Conservation (phyloP, 2,329 filamentous ascomycete species). For the Paraphaeosphaeria minitans region DNA sequence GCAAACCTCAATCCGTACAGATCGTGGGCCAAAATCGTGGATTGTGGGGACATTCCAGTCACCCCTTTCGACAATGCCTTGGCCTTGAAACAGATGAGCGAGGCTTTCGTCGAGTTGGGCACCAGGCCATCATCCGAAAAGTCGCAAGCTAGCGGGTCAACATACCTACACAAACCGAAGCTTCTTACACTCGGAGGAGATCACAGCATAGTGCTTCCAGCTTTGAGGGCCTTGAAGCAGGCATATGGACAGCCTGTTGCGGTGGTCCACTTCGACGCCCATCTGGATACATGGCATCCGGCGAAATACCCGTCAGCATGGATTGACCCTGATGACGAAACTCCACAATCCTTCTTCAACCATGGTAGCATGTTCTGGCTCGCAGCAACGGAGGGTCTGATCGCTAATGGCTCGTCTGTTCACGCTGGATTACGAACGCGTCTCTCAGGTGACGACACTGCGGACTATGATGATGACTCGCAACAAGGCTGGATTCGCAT, state of each 20-base stretch:
- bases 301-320: constrained; percentile 79
- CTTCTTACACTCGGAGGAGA: constrained; percentile 57
- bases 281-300: constrained; percentile 87
- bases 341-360: constrained; percentile 75
- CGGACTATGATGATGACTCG: constrained; percentile 73
- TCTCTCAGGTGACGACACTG: constrained; percentile 66
- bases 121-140: constrained; percentile 48
- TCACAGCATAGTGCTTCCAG: constrained; percentile 57
- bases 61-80: constrained; percentile 85
- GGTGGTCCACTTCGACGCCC: constrained; percentile 61
- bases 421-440: constrained; percentile 84
- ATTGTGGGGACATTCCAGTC: constrained; percentile 90
- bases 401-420: constrained; percentile 74
- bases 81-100: constrained; percentile 81
- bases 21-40: constrained; percentile 77
- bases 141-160: constrained; percentile 44
- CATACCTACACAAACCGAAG: constrained; percentile 53
- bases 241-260: constrained; percentile 53
- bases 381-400: constrained; percentile 78
- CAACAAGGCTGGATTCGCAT: constrained; percentile 80
- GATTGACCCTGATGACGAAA: constrained; percentile 57
- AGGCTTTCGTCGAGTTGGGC: constrained; percentile 74
- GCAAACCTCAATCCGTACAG: constrained; percentile 83
- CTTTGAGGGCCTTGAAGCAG: constrained; percentile 55
- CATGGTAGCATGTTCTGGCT: constrained; percentile 94